Evolutionary conservation across 2,329 filamentous ascomycete species (phyloP).

Genomic region (Penicillium sp.): DNA sequence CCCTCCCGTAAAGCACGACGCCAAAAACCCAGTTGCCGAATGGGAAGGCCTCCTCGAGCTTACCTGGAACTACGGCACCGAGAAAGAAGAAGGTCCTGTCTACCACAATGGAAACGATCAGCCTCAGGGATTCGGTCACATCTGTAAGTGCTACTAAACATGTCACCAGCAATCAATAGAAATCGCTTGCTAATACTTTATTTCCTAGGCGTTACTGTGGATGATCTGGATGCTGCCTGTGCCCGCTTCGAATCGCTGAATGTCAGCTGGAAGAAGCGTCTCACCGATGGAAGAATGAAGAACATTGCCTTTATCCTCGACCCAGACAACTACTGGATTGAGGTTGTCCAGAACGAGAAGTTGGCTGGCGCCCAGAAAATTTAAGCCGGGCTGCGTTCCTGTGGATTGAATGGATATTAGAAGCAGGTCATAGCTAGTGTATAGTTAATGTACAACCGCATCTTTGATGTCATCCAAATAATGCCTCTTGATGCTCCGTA

Average conservation of each 20-base stretch:
- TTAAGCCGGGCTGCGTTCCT: neutral
- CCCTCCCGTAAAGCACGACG: conserved; percentile 46
- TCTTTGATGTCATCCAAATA: neutral
- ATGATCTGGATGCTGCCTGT: conserved; percentile 85
- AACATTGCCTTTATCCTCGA: conserved; percentile 89
- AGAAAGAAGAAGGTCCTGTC: conserved; percentile 74
- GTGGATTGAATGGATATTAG: neutral
- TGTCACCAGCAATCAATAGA: neutral
- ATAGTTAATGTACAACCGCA: too few species aligned
- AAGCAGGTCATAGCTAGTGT: neutral
- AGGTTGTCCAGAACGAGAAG: conserved; percentile 66
- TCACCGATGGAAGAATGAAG: conserved; percentile 89
- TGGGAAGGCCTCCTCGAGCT: conserved; percentile 85
- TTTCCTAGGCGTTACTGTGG: conserved; percentile 66
- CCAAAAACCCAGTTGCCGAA: conserved; percentile 57
- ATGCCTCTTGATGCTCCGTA: too few species aligned
- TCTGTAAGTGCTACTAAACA: conserved; percentile 57
- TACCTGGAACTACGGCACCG: conserved; percentile 73
- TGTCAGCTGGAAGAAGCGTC: conserved; percentile 89
- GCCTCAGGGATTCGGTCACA: conserved; percentile 91
- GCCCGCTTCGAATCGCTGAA: conserved; percentile 75
- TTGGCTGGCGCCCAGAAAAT: conserved; percentile 7
- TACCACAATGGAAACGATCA: conserved; percentile 92
- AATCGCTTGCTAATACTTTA: neutral
- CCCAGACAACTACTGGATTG: conserved; percentile 79